Conservation (phyloP, 768 basidiomycete species). For the Rhodotorula graminis region DNA sequence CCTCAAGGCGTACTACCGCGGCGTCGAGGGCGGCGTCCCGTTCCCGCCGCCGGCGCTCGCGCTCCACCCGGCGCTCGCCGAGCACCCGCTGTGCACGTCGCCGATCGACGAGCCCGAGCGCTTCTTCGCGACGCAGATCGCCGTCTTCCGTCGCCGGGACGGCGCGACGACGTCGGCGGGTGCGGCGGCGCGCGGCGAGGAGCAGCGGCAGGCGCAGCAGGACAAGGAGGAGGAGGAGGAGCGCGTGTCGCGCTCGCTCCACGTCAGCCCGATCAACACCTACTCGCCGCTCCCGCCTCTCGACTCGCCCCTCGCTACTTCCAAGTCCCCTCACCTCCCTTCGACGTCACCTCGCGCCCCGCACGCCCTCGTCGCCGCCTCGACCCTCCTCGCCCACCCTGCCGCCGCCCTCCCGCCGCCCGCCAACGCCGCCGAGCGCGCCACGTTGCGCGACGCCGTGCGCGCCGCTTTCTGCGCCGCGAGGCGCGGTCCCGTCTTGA, state of each 20-base stretch:
- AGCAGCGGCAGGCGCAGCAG: background rate
- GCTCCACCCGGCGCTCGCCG: slow-evolving; percentile 16
- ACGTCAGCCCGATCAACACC: slow-evolving; percentile 35
- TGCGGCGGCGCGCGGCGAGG: background rate
- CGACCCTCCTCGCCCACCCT: background rate
- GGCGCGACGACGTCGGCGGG: background rate
- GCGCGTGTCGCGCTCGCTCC: slow-evolving; percentile 21
- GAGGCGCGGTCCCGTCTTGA: background rate
- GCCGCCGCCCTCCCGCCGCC: no score
- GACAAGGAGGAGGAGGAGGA: slow-evolving; percentile 25
- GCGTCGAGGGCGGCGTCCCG: background rate
- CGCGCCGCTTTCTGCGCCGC: background rate
- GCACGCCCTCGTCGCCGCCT: background rate
- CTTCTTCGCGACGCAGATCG: slow-evolving; percentile 40
- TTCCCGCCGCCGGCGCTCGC: slow-evolving; percentile 28
- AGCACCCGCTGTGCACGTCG: background rate
- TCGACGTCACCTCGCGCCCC: background rate
- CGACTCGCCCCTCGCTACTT: background rate
- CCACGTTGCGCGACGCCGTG: background rate
- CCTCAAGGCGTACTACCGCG: slow-evolving; percentile 29
- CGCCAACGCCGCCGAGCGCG: background rate
- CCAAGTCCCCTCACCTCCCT: background rate
- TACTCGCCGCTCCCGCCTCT: slow-evolving; percentile 8
- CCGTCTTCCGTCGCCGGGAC: slow-evolving; percentile 25
- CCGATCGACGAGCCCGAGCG: background rate